These are phyloP conservation scores for Fusarium siculi DNA, from an alignment of 2,329 filamentous ascomycete species.

Conservation along the genomic window DNA sequence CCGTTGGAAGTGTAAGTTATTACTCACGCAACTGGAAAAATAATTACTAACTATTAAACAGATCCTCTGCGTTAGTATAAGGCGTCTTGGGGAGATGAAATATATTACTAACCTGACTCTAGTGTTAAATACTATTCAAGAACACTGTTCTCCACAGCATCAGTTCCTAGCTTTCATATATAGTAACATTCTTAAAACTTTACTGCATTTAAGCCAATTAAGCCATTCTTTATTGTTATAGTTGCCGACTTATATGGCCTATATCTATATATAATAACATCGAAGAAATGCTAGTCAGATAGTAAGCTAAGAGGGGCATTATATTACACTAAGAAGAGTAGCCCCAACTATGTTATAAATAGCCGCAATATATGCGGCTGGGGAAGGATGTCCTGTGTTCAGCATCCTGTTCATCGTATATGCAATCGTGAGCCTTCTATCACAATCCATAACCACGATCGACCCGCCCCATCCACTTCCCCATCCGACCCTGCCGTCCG, in stretches of 20 bases:
- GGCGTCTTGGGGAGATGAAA: accelerated
- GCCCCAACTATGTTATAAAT: not conserved
- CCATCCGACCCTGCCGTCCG: not conserved
- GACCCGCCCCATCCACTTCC: not conserved
- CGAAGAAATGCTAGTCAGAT: no score
- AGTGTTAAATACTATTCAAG: not conserved
- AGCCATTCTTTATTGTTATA: no score
- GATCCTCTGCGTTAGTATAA: not conserved
- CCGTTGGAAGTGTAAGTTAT: not conserved
- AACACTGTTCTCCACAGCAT: no score
- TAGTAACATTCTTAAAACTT: no score
- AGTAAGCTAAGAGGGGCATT: no score
- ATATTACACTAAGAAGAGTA: not conserved
- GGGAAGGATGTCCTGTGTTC: not conserved
- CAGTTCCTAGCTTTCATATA: no score
- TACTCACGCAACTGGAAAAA: not conserved
- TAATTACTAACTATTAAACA: not conserved
- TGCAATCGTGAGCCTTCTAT: not conserved
- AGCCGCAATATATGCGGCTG: not conserved
- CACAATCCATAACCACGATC: not conserved
- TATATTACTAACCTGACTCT: not conserved
- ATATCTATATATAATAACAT: accelerated
- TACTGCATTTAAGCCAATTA: no score
- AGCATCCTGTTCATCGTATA: not conserved
- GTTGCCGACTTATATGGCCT: no score